Conservation (phyloP, 2,329 filamentous ascomycete genomes). For the Diaporthe destruens region DNA sequence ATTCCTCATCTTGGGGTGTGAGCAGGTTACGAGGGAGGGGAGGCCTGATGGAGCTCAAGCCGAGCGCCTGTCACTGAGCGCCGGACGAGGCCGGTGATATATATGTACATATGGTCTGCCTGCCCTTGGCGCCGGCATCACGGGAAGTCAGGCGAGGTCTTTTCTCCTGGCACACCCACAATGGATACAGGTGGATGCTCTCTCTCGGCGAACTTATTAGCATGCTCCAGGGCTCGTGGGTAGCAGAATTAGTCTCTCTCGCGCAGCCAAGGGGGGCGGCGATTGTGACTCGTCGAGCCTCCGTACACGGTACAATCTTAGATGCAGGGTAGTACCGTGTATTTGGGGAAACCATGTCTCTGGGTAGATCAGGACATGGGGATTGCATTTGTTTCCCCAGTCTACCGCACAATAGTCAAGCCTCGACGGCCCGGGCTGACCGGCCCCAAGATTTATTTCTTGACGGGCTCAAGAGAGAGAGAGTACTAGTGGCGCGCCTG, state of each 20-base stretch:
- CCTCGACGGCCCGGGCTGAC: slow-evolving; percentile 37
- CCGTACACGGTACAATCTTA: slow-evolving; percentile 1
- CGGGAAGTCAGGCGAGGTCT: slow-evolving; percentile 9
- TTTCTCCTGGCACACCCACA: slow-evolving; percentile 18
- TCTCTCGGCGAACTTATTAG: slow-evolving; percentile 26
- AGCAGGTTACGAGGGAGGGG: not conserved
- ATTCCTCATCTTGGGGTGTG: slow-evolving; percentile 28
- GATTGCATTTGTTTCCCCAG: slow-evolving; percentile 9
- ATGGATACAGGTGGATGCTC: not conserved
- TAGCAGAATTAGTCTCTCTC: slow-evolving; percentile 18
- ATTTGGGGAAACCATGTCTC: slow-evolving; percentile 41
- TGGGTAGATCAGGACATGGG: slow-evolving; percentile 22
- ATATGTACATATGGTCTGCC: slow-evolving; percentile 25
- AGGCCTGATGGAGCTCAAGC: not conserved
- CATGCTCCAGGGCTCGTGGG: slow-evolving; percentile 11
- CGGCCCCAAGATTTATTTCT: slow-evolving; percentile 2
- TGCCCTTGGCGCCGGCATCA: slow-evolving; percentile 36
- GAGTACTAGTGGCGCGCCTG: slow-evolving; percentile 4
- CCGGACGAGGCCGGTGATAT: slow-evolving; percentile 17
- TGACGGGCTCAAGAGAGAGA: slow-evolving; percentile 5
- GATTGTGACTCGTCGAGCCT: slow-evolving; percentile 28
- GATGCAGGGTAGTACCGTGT: slow-evolving; percentile 31
- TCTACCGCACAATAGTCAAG: slow-evolving; percentile 20
- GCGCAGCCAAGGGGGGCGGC: slow-evolving; percentile 3
- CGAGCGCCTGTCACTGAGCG: not conserved